Conservation (phyloP, 805 yeast genomes). For the Cyberlindnera misumaiensis region DNA sequence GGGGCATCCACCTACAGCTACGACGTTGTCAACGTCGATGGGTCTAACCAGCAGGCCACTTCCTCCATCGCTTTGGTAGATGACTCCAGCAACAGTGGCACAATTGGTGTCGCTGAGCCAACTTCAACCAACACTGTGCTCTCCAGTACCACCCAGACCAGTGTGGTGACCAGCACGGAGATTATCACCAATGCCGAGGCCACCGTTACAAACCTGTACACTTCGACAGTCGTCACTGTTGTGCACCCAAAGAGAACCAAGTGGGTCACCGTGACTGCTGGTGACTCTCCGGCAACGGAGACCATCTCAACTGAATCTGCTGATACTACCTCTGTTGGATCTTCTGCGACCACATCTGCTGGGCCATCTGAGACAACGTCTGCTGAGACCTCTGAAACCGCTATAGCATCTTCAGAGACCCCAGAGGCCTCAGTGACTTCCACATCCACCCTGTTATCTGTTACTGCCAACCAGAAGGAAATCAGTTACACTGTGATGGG, state of each 20-base stretch:
- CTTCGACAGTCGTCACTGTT: slow-evolving; percentile 18
- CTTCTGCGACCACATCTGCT: too few species aligned
- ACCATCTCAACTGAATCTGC: slow-evolving; percentile 6
- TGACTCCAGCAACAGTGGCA: slow-evolving; percentile 9
- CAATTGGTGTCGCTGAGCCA: slow-evolving; percentile 19
- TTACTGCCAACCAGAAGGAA: slow-evolving; percentile 67
- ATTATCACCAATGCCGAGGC: slow-evolving; percentile 4
- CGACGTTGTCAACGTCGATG: slow-evolving; percentile 23
- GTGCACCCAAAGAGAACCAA: slow-evolving; percentile 19
- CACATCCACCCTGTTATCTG: slow-evolving; percentile 75
- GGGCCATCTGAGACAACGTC: slow-evolving; percentile 7
- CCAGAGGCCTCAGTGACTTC: slow-evolving; percentile 65
- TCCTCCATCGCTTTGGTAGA: slow-evolving; percentile 14
- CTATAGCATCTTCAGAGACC: neutral
- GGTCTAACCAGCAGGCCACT: slow-evolving; percentile 21
- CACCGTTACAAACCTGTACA: slow-evolving; percentile 16
- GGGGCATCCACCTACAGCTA: slow-evolving; percentile 11
- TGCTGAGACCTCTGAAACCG: slow-evolving; percentile 10
- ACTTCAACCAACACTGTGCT: slow-evolving; percentile 14
- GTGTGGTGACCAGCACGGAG: slow-evolving; percentile 13
- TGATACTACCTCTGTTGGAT: too few species aligned
- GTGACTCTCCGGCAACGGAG: slow-evolving; percentile 3
- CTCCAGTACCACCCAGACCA: slow-evolving; percentile 1
- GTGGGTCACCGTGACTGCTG: slow-evolving; percentile 22
- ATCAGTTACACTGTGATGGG: slow-evolving; percentile 14